Evolutionary conservation across 2,329 filamentous ascomycete genomes (phyloP).

Genomic region (Talaromyces sp.): DNA sequence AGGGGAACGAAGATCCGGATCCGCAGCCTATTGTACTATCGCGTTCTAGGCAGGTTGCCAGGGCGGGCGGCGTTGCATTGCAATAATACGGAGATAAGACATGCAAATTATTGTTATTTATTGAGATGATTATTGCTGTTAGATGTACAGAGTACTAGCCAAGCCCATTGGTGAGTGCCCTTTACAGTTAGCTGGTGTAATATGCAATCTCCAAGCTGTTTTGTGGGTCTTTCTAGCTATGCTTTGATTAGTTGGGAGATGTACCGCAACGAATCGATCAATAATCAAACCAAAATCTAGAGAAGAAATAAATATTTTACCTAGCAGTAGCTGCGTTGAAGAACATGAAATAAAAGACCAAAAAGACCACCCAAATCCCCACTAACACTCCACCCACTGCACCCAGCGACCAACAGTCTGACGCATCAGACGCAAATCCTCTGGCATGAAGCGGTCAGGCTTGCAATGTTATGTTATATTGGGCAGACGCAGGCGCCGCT

Average conservation of each 20-base stretch:
- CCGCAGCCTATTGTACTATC: neutral
- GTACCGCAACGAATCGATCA: neutral
- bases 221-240: neutral
- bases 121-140: no score
- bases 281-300: neutral
- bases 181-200: neutral
- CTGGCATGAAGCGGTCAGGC: neutral
- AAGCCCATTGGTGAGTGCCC: no score
- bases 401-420: neutral
- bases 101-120: neutral
- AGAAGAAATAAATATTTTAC: neutral
- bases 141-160: no score
- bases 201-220: neutral
- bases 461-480: neutral
- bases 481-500: neutral
- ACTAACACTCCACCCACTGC: neutral
- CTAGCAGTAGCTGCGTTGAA: neutral
- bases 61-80: slow-evolving; percentile 2
- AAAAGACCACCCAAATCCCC: neutral
- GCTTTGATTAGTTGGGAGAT: neutral
- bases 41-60: slow-evolving; percentile 4
- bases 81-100: neutral
- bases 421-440: neutral
- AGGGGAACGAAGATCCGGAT: neutral
- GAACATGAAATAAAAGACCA: neutral